phyloP scores from a whole-genome alignment of 805 yeast species.

The Candida boleticola region DNA sequence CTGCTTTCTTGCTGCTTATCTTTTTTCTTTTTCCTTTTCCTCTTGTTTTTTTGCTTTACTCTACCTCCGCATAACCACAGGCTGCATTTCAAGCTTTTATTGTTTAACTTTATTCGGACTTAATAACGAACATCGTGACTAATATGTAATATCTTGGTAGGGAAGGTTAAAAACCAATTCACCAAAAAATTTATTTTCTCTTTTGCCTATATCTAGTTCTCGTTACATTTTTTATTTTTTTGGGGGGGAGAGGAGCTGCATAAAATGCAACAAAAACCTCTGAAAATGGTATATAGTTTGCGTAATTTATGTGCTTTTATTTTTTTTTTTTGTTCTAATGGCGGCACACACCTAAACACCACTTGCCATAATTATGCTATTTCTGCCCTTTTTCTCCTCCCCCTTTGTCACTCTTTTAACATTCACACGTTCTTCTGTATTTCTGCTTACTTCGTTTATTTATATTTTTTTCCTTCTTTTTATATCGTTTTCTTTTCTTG shows the following conservation, averaged over 20 bases:
- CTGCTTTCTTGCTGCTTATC: no score
- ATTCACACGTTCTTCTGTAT: conserved; percentile 2
- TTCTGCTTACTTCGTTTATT: not conserved
- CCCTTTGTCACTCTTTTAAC: conserved; percentile 3
- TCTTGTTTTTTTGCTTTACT: no score
- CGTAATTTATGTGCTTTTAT: not conserved
- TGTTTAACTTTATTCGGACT: no score
- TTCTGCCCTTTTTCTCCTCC: not conserved
- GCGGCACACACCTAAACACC: conserved; percentile 3
- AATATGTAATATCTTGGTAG: not conserved
- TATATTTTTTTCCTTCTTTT: not conserved
- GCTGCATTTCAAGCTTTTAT: no score
- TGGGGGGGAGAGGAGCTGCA: not conserved
- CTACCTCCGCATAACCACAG: no score
- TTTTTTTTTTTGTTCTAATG: not conserved
- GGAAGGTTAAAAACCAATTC: not conserved
- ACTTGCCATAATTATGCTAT: not conserved
- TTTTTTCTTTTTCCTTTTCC: no score
- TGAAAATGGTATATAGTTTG: not conserved
- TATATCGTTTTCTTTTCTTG: not conserved
- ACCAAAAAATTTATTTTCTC: not conserved
- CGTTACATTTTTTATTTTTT: not conserved
- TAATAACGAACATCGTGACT: no score
- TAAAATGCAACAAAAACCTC: conserved; percentile 1
- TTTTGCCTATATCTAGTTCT: not conserved